Base-by-base conservation (phyloP, 495 filamentous ascomycete species). In the Extremus antarcticus region DNA sequence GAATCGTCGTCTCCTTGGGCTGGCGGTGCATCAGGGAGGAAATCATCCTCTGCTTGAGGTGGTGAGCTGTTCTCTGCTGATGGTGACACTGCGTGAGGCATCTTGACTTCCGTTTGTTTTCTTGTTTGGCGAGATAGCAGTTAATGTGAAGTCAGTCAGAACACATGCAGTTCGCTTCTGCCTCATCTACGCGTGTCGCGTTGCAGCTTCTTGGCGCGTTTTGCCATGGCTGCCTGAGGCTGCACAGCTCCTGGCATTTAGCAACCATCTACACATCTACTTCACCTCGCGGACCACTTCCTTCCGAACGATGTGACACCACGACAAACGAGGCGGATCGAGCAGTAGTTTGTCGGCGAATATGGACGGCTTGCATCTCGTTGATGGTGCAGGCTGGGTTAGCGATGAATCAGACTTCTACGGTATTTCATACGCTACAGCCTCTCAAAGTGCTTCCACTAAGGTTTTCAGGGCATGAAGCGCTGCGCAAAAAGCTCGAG, bases 391-490 rank as follows among this genome's bases (percentile, higher is more conserved):
- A 25, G 66, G 61, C 10, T 67, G 61, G 63, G 57, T 70, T 22
- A 67, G 62, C 2, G 68, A 70, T 51, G 68, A 70, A 15, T 70
- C 68, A 17, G 64, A 59, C 52, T 70, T 70, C 55, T 68, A 63
- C 25, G 68, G 68, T 70, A 58, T 20, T 8, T 47, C 13, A 11
- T 2, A 2, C 21, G 13, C 3, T 43, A 10, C 22, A 19, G 9
- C 2, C n/a, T n/a, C n/a, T n/a, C n/a, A n/a, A n/a, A n/a, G n/a
- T n/a, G n/a, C n/a, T n/a, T n/a, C n/a, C n/a, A n/a, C n/a, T n/a
- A n/a, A n/a, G n/a, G n/a, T n/a, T 29, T 25, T 7, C 24, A 56
- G 54, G 54, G 8, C n/a, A 56, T 22, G 47, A 41, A 19, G 39
- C n/a, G 21, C 48, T 23, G 23, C 46, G 23, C 29, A 21, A 23